Base-by-base conservation (phyloP, 1,284 basidiomycete species). In the Inonotus obliquus region DNA sequence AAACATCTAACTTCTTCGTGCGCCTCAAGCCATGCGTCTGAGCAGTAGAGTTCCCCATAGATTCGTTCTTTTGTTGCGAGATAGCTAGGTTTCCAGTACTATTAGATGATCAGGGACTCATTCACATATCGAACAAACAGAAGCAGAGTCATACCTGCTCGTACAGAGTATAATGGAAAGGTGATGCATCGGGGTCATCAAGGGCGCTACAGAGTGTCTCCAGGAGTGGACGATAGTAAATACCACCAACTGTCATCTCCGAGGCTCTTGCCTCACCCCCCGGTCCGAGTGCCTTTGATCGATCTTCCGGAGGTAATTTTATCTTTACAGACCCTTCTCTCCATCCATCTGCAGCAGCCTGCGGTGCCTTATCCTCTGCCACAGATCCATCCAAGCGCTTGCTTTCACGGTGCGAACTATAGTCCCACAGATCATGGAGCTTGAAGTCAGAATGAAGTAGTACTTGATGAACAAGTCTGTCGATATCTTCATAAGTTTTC, bases 41-140 rank as follows among this genome's bases (percentile, higher is more conserved):
- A 71, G 6, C 63, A 70, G 52, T 73, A 76, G 0, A 74, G 27
- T 48, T 77, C 73, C 14, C 64, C 64, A 47, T 67, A 69, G 0
- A 75, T 56, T 1, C 65, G 67, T 54, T 70, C 67, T 0, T 62
- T 2, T 56, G 56, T 2, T 14, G 21, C 38, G 65, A 29, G 6
- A 59, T 57, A 1, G 54, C 25, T n/a, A 10, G 65, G 63, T 55
- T 68, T 60, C 69, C 70, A 74, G 51, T 66, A 69, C 14, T 67
- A 57, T 27, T n/a, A n/a, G n/a, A n/a, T n/a, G n/a, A n/a, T n/a
- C n/a, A n/a, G n/a, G n/a, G n/a, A n/a, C n/a, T n/a, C n/a, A n/a
- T n/a, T n/a, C n/a, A n/a, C n/a, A n/a, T n/a, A n/a, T n/a, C n/a
- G n/a, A n/a, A n/a, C n/a, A n/a, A n/a, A n/a, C n/a, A n/a, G n/a